Conservation (phyloP, 2,329 filamentous ascomycete genomes). For the Zopfia rhizophila region DNA sequence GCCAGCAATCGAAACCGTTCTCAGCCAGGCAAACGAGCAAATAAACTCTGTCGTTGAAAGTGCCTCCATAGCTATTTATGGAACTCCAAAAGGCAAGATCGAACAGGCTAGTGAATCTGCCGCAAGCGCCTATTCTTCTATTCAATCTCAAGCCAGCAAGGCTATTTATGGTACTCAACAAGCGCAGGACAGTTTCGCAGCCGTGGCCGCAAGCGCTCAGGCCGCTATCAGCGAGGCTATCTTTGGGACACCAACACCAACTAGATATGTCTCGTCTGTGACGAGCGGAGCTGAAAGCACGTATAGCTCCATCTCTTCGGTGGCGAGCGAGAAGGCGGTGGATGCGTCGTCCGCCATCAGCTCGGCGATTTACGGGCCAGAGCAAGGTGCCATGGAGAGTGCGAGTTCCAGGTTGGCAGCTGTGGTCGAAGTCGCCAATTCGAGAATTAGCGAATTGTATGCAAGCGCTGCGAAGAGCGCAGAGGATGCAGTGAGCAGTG, state of each 20-base stretch:
- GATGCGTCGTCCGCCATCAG: slow-evolving; percentile 51
- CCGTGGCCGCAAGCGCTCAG: slow-evolving; percentile 66
- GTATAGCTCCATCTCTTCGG: slow-evolving; percentile 59
- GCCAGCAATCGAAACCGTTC: slow-evolving; percentile 66
- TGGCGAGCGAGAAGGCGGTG: slow-evolving; percentile 54
- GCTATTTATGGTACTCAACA: slow-evolving; percentile 66
- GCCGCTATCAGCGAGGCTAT: slow-evolving; percentile 66
- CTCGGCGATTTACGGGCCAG: slow-evolving; percentile 60
- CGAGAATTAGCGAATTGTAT: slow-evolving; percentile 53
- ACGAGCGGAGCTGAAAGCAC: slow-evolving; percentile 56
- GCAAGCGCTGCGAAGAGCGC: slow-evolving; percentile 50
- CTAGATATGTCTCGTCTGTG: slow-evolving; percentile 54
- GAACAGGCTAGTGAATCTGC: slow-evolving; percentile 66
- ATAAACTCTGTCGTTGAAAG: slow-evolving; percentile 69
- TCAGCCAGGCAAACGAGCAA: slow-evolving; percentile 66
- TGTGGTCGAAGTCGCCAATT: slow-evolving; percentile 58
- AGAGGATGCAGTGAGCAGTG: slow-evolving; percentile 59
- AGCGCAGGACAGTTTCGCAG: slow-evolving; percentile 63
- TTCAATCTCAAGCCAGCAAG: slow-evolving; percentile 61
- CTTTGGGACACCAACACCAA: slow-evolving; percentile 65
- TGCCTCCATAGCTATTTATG: slow-evolving; percentile 68
- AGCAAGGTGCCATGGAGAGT: slow-evolving; percentile 58
- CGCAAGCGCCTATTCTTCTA: slow-evolving; percentile 63
- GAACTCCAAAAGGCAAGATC: slow-evolving; percentile 62
- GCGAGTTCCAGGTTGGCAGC: slow-evolving; percentile 53